Evolutionary conservation across 225 moss, liverwort and hornwort species (phyloP), one percentile per base, ranked within the genome.

Genomic region (Ulota crispa): DNA sequence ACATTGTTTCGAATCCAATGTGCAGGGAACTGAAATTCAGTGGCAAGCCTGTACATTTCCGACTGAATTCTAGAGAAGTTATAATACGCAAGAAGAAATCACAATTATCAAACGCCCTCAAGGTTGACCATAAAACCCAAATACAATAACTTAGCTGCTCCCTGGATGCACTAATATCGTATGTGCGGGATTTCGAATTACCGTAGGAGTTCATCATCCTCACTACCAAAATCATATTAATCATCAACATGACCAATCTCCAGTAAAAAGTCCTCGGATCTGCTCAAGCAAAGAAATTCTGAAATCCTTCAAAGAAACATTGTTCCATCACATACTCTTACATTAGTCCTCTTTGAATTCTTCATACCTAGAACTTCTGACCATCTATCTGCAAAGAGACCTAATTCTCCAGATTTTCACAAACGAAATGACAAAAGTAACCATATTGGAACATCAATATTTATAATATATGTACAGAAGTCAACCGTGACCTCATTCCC

Each of bases 391-490:
- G 64, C 56, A 19, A 37, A 20, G 68, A 23, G 37, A 55, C 63
- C 55, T 81, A 30, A n/a, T 8, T 72, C 53, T 37, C 43, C 64
- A 79, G 31, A 60, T 60, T 60, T 71, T 50, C 23, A 4, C 14
- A 28, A 28, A 68, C 15, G 67, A 69, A 72, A 70, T 66, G 52
- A 9, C 24, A 28, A 76, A 56, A 55, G 41, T 24, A 36, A 56
- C 68, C 23, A 56, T 45, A 57, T 54, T 52, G 37, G 56, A 84
- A 70, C 32, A 37, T 70, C 45, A 16, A 71, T 72, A 74, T 31
- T 59, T 85, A 32, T 15, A 39, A 39, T 41, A 16, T 6, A 42
- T 60, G 24, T 70, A 42, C 30, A 34, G 47, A 39, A 69, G 31
- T 64, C 43, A 42, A 15, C 39, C 37, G 72, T 23, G 53, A 55